A percentile compares a stretch with the other conserved stretches of the same genome.
Evolutionary conservation across 1,139 yeast species (phyloP).

Genomic region (Blastobotrys petasosporus): DNA sequence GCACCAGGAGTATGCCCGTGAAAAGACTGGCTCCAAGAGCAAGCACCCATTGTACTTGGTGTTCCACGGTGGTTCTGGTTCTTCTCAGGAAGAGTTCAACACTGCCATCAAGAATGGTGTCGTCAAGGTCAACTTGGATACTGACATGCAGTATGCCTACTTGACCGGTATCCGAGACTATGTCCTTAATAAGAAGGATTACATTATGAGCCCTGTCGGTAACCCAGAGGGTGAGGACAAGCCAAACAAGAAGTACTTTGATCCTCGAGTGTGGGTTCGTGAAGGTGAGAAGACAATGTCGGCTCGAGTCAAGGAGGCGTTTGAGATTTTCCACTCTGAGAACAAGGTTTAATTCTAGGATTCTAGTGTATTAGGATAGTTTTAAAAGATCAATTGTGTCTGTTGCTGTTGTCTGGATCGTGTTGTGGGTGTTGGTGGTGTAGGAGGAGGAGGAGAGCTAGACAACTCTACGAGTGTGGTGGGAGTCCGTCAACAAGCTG

Average conservation of each 20-base stretch:
- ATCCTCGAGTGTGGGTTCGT: slow-evolving; percentile 99
- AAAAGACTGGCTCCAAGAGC: slow-evolving; percentile 49
- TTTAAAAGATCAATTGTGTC: too few species aligned
- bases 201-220: slow-evolving; percentile 82
- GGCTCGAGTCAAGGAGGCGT: slow-evolving; percentile 75
- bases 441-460: too few species aligned
- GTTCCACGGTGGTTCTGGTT: slow-evolving; percentile 99
- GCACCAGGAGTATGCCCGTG: slow-evolving; percentile 78
- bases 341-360: slow-evolving; percentile 27
- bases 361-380: too few species aligned
- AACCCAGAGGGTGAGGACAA: slow-evolving; percentile 99
- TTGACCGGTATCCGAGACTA: slow-evolving; percentile 95
- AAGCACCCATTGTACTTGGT: slow-evolving; percentile 88
- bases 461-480: too few species aligned
- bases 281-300: slow-evolving; percentile 99
- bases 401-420: too few species aligned
- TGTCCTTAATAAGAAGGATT: slow-evolving; percentile 92
- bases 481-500: too few species aligned
- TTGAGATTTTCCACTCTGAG: slow-evolving; percentile 64
- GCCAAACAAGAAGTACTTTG: slow-evolving; percentile 96
- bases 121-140: slow-evolving; percentile 97
- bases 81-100: slow-evolving; percentile 85
- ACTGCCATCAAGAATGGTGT: slow-evolving; percentile 91
- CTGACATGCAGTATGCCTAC: slow-evolving; percentile 99
- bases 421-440: too few species aligned